Conservation (phyloP, 75 land plant genomes). For the Cunninghamia lanceolata region DNA sequence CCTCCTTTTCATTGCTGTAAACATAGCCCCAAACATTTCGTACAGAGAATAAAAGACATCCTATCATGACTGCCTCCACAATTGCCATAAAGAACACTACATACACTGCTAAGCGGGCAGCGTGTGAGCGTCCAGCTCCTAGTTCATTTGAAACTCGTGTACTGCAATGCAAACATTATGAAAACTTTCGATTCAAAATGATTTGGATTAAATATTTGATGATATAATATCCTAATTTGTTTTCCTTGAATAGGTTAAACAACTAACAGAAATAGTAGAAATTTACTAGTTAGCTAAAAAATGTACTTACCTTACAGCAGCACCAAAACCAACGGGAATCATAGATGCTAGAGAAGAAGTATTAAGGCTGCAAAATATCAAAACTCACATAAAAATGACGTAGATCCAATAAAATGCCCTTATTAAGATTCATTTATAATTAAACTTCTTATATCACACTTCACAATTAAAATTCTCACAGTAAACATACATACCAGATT, state of each 20-base stretch:
- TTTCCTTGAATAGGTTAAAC: too few relatives aligned
- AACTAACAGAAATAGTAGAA: not conserved
- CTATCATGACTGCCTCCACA: constrained; percentile 49
- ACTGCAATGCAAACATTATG: constrained; percentile 16
- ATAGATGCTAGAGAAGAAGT: constrained; percentile 33
- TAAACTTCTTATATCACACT: too few relatives aligned
- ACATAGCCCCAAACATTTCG: too few relatives aligned
- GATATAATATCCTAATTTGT: not conserved
- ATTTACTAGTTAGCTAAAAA: not conserved
- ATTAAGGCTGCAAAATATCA: constrained; percentile 33
- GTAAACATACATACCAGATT: constrained; percentile 30
- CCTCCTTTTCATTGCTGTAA: too few relatives aligned
- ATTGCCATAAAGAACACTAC: constrained; percentile 34
- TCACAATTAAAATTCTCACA: constrained; percentile 3
- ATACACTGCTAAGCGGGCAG: constrained; percentile 42
- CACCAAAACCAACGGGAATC: constrained; percentile 55
- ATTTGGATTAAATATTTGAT: not conserved
- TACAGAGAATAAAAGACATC: constrained; percentile 1
- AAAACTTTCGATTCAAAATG: not conserved
- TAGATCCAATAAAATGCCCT: not conserved
- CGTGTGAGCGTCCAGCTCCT: constrained; percentile 53
- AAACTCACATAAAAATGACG: not conserved
- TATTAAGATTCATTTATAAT: constrained; percentile 19
- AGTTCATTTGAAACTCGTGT: constrained; percentile 79
- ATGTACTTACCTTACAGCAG: constrained; percentile 41